These are phyloP conservation scores for Neocallimastix lanati DNA, from an alignment of 192 early-diverging fungal genomes.

Conservation along the genomic window DNA sequence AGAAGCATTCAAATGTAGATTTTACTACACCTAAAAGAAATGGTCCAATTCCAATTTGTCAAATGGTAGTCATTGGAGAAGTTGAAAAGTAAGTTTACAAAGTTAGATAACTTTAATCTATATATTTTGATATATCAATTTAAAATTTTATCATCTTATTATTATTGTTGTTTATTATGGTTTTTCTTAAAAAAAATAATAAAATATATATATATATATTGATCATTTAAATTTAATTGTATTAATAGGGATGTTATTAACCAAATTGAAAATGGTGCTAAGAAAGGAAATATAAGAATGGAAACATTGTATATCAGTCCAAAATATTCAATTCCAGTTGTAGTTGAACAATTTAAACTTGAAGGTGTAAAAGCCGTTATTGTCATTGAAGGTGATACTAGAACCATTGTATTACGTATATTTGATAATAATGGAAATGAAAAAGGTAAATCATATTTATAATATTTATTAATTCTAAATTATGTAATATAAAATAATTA, in stretches of 20 bases:
- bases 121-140: too few species aligned
- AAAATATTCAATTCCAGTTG: neutral
- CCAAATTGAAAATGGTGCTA: neutral
- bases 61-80: neutral
- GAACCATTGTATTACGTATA: neutral
- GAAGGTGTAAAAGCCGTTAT: neutral
- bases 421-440: neutral
- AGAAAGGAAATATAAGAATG: neutral
- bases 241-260: neutral
- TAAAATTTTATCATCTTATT: too few species aligned
- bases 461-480: too few species aligned
- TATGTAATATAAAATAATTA: too few species aligned
- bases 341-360: neutral
- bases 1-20: neutral
- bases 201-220: too few species aligned
- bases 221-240: too few species aligned
- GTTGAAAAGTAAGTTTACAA: neutral
- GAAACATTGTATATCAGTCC: neutral
- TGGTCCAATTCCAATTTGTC: neutral
- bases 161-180: too few species aligned
- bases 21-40: neutral
- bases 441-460: neutral
- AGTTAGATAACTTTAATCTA: too few species aligned
- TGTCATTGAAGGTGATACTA: neutral
- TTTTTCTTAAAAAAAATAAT: too few species aligned